A percentile compares a stretch with the other conserved stretches of the same genome.
Evolutionary conservation across 352 stramenopile species (phyloP).

Genomic region (Pelagophyceae sp.): DNA sequence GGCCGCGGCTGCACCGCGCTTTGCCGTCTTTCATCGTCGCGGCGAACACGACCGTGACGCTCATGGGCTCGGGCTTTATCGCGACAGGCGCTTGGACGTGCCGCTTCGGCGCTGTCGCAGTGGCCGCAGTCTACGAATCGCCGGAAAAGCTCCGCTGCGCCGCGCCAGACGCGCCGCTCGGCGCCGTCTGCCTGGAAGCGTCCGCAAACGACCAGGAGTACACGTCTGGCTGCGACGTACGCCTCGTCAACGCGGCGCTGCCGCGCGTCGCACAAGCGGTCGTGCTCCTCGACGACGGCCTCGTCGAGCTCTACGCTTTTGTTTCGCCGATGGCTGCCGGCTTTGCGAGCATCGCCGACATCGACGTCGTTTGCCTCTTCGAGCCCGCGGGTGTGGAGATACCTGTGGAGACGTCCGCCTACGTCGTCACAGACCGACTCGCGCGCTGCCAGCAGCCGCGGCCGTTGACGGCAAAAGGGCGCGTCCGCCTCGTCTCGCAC

Average conservation of each 20-base stretch:
- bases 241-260: background rate
- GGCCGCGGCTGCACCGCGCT: background rate
- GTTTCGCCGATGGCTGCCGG: too few species aligned
- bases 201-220: background rate
- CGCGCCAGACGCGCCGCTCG: background rate
- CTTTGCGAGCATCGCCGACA: too few species aligned
- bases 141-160: slow-evolving; percentile 38
- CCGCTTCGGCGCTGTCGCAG: slow-evolving; percentile 63
- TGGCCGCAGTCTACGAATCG: slow-evolving; percentile 57
- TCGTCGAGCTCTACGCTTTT: too few species aligned
- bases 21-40: background rate
- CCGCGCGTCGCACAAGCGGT: background rate
- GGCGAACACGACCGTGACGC: background rate
- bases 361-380: too few species aligned
- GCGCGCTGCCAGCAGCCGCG: too few species aligned
- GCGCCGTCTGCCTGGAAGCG: background rate
- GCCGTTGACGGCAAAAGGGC: too few species aligned
- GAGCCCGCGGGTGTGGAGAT: too few species aligned
- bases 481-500: too few species aligned
- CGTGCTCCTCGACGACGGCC: too few species aligned
- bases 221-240: background rate
- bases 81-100: slow-evolving; percentile 35
- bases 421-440: too few species aligned
- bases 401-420: too few species aligned
- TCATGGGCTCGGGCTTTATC: background rate